A percentile compares a stretch with the other conserved stretches of the same genome.
Evolutionary conservation across 2,329 filamentous ascomycete species (phyloP).

Genomic region (Aspergillus arachidicola): DNA sequence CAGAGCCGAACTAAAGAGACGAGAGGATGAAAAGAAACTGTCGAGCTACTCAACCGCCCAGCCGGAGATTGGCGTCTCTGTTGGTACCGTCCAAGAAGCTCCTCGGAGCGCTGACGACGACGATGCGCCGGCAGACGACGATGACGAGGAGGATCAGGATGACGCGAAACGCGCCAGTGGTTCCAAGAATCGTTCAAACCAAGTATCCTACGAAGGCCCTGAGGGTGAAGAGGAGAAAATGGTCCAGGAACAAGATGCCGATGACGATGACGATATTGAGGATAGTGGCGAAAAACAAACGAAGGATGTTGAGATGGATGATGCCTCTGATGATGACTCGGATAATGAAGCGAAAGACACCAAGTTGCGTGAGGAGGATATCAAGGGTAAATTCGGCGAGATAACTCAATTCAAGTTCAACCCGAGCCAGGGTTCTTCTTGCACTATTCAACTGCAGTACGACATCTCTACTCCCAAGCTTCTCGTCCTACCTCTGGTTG

Average conservation of each 20-base stretch:
- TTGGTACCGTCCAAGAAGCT: slow-evolving; percentile 58
- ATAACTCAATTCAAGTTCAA: slow-evolving; percentile 81
- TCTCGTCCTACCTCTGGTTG: slow-evolving; percentile 87
- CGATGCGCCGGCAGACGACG: slow-evolving; percentile 66
- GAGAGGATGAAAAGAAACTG: slow-evolving; percentile 61
- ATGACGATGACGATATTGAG: slow-evolving; percentile 56
- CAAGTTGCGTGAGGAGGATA: slow-evolving; percentile 62
- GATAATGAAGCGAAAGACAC: slow-evolving; percentile 46
- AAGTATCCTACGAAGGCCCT: slow-evolving; percentile 85
- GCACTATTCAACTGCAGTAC: slow-evolving; percentile 81
- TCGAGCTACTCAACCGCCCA: slow-evolving; percentile 66
- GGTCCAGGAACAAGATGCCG: slow-evolving; percentile 65
- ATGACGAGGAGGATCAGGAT: slow-evolving; percentile 77
- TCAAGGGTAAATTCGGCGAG: slow-evolving; percentile 66
- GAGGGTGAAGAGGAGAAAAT: slow-evolving; percentile 88
- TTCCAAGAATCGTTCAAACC: slow-evolving; percentile 72
- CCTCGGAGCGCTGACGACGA: slow-evolving; percentile 52
- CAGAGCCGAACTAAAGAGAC: slow-evolving; percentile 78
- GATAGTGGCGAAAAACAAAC: slow-evolving; percentile 40
- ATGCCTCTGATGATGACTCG: slow-evolving; percentile 41
- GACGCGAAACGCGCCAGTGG: slow-evolving; percentile 65
- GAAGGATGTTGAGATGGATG: slow-evolving; percentile 41
- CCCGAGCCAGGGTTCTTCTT: slow-evolving; percentile 71
- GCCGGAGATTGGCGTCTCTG: slow-evolving; percentile 71
- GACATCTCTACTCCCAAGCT: slow-evolving; percentile 81